These are phyloP conservation scores for Ophiostoma ulmi DNA, from an alignment of 2,329 filamentous ascomycete species.

Conservation along the genomic window DNA sequence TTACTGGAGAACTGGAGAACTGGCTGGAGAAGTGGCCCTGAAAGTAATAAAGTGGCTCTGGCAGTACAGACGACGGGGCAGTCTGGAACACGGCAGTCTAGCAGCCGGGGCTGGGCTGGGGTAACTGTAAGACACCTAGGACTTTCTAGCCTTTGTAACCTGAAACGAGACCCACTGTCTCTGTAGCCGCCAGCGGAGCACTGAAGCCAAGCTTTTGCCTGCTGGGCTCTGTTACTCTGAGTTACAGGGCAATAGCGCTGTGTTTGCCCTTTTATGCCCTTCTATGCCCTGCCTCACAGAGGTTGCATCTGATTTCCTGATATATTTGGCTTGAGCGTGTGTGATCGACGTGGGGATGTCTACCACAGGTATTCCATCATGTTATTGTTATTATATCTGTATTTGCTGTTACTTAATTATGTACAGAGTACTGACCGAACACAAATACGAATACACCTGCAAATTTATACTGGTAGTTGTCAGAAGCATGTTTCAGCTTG, in stretches of 20 bases:
- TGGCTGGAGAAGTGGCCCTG: not conserved
- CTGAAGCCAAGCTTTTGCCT: constrained; percentile 1
- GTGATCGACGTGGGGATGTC: not conserved
- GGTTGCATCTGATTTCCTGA: constrained; percentile 1
- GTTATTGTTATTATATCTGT: not conserved
- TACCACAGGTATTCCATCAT: not conserved
- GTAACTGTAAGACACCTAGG: not conserved
- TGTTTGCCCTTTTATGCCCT: not conserved
- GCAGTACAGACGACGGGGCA: constrained; percentile 1
- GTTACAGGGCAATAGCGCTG: not conserved
- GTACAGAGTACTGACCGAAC: not conserved
- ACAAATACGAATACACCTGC: not conserved
- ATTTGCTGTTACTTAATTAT: too few species aligned
- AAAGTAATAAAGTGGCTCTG: too few species aligned
- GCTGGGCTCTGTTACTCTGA: not conserved
- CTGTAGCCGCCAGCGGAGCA: not conserved
- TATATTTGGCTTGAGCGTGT: constrained; percentile 5
- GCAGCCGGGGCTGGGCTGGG: constrained; percentile 13
- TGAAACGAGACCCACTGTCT: not conserved
- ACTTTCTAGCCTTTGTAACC: too few species aligned
- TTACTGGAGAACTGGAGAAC: not conserved
- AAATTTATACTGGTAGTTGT: not conserved
- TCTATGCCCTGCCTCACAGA: not conserved
- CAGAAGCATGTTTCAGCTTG: not conserved
- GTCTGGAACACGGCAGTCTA: constrained; percentile 21